A percentile compares a stretch with the other conserved stretches of the same genome.
Conservation (phyloP, 1,139 yeast genomes). For the Candida sanyaensis region DNA sequence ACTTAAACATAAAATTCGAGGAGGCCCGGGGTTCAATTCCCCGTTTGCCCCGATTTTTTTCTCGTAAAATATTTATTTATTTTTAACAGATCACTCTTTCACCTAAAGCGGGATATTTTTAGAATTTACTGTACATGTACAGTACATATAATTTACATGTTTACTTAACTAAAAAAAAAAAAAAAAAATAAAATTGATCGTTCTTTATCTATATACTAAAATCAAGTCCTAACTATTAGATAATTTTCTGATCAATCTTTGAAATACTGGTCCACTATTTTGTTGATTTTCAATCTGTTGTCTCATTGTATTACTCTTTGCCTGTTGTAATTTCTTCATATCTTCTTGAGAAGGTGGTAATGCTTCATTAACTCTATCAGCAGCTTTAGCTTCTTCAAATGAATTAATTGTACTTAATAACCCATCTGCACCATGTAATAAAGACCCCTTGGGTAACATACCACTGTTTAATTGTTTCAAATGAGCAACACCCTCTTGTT, state of each 20-base stretch:
- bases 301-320: constrained; percentile 40
- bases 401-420: constrained; percentile 66
- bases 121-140: neutral
- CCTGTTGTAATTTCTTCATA: constrained; percentile 45
- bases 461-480: constrained; percentile 70
- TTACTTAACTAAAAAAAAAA: neutral
- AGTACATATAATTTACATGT: neutral
- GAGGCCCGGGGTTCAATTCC: constrained; percentile 28
- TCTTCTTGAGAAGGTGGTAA: constrained; percentile 82
- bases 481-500: constrained; percentile 83
- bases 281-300: constrained; percentile 46
- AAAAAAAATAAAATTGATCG: too few relatives aligned
- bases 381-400: constrained; percentile 83
- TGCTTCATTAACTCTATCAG: constrained; percentile 84
- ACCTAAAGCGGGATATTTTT: neutral
- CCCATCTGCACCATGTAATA: constrained; percentile 82
- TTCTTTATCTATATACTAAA: neutral
- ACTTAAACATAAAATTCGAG: constrained; percentile 16
- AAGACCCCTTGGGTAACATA: constrained; percentile 80
- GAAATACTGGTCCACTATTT: constrained; percentile 40
- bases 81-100: neutral
- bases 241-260: constrained; percentile 42
- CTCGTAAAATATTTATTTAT: neutral
- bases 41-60: constrained; percentile 21
- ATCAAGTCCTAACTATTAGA: constrained; percentile 23